A percentile compares a stretch with the other conserved stretches of the same genome.
Conservation (phyloP, 129 eudicot genomes). For the Centella asiatica region DNA sequence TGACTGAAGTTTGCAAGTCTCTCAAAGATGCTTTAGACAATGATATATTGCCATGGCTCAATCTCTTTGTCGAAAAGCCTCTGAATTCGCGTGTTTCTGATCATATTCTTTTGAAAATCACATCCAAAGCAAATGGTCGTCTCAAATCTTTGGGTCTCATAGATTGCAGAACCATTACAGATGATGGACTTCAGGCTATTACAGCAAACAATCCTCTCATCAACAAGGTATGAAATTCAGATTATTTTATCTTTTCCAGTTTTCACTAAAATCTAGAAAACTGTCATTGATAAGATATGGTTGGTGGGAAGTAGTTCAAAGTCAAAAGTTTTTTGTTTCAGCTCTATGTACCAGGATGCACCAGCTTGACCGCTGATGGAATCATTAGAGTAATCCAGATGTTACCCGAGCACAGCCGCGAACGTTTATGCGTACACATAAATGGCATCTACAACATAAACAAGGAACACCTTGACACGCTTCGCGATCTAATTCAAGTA, state of each 20-base stretch:
- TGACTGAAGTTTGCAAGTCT: slow-evolving; percentile 59
- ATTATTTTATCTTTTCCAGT: background rate
- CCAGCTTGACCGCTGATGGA: slow-evolving; percentile 54
- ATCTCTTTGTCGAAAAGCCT: slow-evolving; percentile 44
- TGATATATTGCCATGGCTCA: slow-evolving; percentile 69
- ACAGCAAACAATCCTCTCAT: slow-evolving; percentile 41
- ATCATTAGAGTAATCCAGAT: slow-evolving; percentile 41
- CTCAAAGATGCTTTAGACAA: slow-evolving; percentile 40
- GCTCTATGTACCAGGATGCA: slow-evolving; percentile 70
- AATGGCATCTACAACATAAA: slow-evolving; percentile 46
- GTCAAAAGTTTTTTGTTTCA: slow-evolving; percentile 8
- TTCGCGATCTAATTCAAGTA: slow-evolving; percentile 19
- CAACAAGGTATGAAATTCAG: slow-evolving; percentile 34
- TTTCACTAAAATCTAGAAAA: background rate
- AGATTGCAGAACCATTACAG: slow-evolving; percentile 48
- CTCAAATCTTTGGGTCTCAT: slow-evolving; percentile 46
- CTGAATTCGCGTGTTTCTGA: slow-evolving; percentile 26
- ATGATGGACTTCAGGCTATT: slow-evolving; percentile 50
- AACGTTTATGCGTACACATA: slow-evolving; percentile 34
- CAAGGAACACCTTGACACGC: slow-evolving; percentile 41
- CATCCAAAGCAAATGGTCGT: slow-evolving; percentile 52
- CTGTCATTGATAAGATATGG: slow-evolving; percentile 15
- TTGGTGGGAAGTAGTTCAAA: background rate
- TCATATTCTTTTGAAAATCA: slow-evolving; percentile 32
- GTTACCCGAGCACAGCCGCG: slow-evolving; percentile 23